These are phyloP conservation scores for Cryptococcus maquisensis DNA, from an alignment of 1,284 basidiomycete genomes.

Conservation along the genomic window DNA sequence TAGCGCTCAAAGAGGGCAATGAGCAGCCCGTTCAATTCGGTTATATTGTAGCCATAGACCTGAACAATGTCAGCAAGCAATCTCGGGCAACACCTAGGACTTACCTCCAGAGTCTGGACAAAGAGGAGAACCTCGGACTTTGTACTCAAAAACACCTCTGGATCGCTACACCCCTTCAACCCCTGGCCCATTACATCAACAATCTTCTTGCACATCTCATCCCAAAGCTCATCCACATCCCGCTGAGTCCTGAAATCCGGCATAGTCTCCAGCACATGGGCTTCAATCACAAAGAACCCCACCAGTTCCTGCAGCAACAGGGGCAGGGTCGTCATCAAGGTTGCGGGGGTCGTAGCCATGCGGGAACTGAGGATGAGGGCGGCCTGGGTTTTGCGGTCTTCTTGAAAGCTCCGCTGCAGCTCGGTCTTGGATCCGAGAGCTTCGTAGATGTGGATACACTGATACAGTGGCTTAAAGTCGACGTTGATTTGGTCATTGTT, in stretches of 20 bases:
- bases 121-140: constrained; percentile 84
- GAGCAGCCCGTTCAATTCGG: constrained; percentile 76
- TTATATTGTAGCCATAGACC: constrained; percentile 81
- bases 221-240: constrained; percentile 96
- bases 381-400: constrained; percentile 96
- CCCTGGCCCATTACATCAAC: constrained; percentile 70
- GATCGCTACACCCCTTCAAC: constrained; percentile 70
- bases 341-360: constrained; percentile 46
- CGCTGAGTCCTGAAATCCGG: constrained; percentile 73
- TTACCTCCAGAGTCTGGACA: constrained; percentile 87
- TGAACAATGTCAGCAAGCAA: constrained; percentile 39
- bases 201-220: constrained; percentile 74
- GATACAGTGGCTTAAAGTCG: constrained; percentile 92
- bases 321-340: constrained; percentile 52
- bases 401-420: constrained; percentile 87
- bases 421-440: constrained; percentile 84
- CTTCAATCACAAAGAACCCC: constrained; percentile 98
- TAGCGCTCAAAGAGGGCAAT: constrained; percentile 88
- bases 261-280: constrained; percentile 84
- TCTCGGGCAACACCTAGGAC: constrained; percentile 10
- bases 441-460: constrained; percentile 96
- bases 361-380: constrained; percentile 79
- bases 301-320: constrained; percentile 84
- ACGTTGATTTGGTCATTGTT: constrained; percentile 84
- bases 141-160: constrained; percentile 74